phyloP scores from a whole-genome alignment of 2,329 filamentous ascomycete genomes.

The Magnaporthiopsis incrustans region DNA sequence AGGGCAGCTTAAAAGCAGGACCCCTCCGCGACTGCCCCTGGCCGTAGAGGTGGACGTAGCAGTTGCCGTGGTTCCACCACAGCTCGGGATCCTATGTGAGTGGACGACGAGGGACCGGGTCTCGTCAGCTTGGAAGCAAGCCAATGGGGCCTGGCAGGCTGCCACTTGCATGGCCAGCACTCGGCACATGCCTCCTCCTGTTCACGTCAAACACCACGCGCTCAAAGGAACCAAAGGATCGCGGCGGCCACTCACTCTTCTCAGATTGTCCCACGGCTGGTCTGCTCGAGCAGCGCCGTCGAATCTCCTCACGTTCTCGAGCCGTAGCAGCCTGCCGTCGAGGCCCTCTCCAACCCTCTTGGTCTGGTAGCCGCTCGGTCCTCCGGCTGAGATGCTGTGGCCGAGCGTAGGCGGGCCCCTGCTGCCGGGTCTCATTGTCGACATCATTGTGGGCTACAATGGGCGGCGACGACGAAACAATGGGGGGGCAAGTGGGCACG shows the following conservation, averaged over 20 bases:
- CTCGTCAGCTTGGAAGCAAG: neutral
- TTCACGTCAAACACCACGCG: neutral
- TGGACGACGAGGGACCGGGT: neutral
- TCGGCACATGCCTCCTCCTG: neutral
- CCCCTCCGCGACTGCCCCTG: conserved; percentile 56
- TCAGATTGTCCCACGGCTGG: conserved; percentile 37
- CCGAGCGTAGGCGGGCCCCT: conserved; percentile 12
- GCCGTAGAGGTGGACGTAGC: conserved; percentile 61
- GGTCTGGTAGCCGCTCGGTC: conserved; percentile 10
- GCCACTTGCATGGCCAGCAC: neutral
- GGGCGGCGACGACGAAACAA: neutral
- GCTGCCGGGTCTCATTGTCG: conserved; percentile 4
- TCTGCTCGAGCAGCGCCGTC: conserved; percentile 38
- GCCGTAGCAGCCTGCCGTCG: conserved; percentile 10
- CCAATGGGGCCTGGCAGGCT: neutral
- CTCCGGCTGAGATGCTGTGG: conserved; percentile 13
- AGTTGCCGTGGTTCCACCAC: conserved; percentile 61
- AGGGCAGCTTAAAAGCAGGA: conserved; percentile 59
- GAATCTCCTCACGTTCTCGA: conserved; percentile 34
- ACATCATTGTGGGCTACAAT: neutral
- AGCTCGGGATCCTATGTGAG: conserved; percentile 58
- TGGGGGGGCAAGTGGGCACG: neutral
- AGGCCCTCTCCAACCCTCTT: conserved; percentile 18
- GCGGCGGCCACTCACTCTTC: conserved; percentile 31
- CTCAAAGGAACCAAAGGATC: neutral